These are phyloP conservation scores for Codiaeum variegatum DNA, from an alignment of 441 rosid species.

Conservation along the genomic window DNA sequence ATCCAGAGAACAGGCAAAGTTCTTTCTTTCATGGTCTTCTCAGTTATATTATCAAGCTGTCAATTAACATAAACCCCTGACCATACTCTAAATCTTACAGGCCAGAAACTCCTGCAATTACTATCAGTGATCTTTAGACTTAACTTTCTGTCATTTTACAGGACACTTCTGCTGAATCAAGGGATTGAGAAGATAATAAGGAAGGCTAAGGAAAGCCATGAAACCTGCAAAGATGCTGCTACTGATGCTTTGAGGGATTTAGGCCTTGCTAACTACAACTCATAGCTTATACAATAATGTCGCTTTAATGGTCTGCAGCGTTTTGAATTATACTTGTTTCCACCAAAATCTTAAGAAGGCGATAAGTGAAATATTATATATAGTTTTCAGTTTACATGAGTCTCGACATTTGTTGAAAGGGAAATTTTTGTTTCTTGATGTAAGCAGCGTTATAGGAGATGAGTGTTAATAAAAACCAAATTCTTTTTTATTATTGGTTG, in stretches of 20 bases:
- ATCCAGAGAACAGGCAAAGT: slow-evolving; percentile 74
- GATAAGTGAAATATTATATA: not conserved
- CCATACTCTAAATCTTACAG: not conserved
- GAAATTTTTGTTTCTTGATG: not conserved
- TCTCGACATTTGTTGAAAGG: not conserved
- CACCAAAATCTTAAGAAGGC: too few relatives aligned
- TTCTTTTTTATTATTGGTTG: too few relatives aligned
- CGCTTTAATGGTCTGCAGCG: not conserved
- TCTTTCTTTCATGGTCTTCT: not conserved
- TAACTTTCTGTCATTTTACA: slow-evolving; percentile 24
- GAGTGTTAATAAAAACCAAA: too few relatives aligned
- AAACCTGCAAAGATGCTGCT: slow-evolving; percentile 69
- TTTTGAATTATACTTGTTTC: not conserved
- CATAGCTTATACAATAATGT: slow-evolving; percentile 20
- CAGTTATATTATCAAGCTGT: not conserved
- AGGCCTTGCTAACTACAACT: slow-evolving; percentile 80
- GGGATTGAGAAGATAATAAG: slow-evolving; percentile 73
- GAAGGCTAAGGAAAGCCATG: slow-evolving; percentile 68
- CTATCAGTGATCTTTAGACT: not conserved
- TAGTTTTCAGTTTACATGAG: not conserved
- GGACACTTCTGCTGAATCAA: slow-evolving; percentile 58
- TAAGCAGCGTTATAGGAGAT: not conserved
- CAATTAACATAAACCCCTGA: not conserved
- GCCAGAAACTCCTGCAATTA: not conserved
- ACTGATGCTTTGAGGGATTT: slow-evolving; percentile 88